phyloP scores from a whole-genome alignment of 257 asterid species.

The Ilex asprella region DNA sequence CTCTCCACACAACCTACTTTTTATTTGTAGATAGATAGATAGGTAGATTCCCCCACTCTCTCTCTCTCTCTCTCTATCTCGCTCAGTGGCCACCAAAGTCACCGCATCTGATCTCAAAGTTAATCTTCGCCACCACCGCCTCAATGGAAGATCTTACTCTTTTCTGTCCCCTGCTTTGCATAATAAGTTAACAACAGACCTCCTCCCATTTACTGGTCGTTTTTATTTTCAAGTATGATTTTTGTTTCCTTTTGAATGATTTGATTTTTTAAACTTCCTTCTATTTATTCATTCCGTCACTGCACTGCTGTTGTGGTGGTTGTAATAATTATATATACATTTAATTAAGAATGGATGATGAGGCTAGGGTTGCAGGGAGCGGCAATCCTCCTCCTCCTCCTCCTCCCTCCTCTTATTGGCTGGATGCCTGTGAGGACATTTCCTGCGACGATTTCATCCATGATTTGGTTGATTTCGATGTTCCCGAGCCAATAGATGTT shows the following conservation, averaged over 20 bases:
- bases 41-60: neutral
- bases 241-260: no score
- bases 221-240: no score
- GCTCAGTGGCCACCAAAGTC: neutral
- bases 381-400: constrained; percentile 8
- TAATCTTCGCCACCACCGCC: neutral
- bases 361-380: constrained; percentile 31
- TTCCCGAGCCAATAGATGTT: constrained; percentile 17
- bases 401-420: constrained; percentile 62
- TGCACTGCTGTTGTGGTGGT: neutral
- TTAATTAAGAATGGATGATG: constrained; percentile 48
- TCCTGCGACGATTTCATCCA: constrained; percentile 49
- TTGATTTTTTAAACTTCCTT: neutral
- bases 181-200: no score
- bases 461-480: constrained; percentile 43
- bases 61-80: neutral
- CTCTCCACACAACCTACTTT: constrained; percentile 2
- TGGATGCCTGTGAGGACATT: constrained; percentile 84
- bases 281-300: neutral
- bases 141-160: neutral
- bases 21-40: neutral
- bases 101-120: neutral
- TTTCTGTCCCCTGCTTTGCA: no score
- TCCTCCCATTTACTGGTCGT: no score
- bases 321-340: neutral